Conservation (phyloP, 108 stramenopile species). For the Nitzschia inconspicua region DNA sequence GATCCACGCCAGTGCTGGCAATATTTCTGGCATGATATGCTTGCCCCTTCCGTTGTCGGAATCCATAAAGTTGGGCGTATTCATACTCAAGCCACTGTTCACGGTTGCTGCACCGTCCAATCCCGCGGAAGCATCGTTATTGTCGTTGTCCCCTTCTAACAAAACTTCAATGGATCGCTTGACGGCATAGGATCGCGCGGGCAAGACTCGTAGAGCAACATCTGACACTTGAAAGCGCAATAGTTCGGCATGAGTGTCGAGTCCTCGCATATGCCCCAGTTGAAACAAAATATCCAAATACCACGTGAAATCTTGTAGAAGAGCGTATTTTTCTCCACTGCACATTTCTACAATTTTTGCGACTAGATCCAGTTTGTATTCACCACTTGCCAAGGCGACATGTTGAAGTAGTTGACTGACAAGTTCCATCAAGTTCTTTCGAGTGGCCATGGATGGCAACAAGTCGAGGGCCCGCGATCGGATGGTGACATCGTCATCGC, state of each 20-base stretch:
- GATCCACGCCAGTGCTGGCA: constrained; percentile 94
- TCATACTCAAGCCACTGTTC: neutral
- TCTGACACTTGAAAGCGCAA: constrained; percentile 90
- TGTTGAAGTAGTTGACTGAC: constrained; percentile 91
- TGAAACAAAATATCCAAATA: constrained; percentile 88
- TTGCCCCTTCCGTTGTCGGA: constrained; percentile 38
- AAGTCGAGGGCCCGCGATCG: constrained; percentile 94
- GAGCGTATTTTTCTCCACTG: constrained; percentile 89
- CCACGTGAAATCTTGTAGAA: constrained; percentile 92
- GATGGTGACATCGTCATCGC: constrained; percentile 98
- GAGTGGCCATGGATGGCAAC: constrained; percentile 92
- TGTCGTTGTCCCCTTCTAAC: constrained; percentile 35
- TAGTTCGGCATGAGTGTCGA: constrained; percentile 64
- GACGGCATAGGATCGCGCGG: constrained; percentile 91
- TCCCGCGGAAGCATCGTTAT: constrained; percentile 7
- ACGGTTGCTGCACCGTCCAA: constrained; percentile 5
- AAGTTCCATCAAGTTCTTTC: constrained; percentile 89
- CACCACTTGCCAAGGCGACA: constrained; percentile 78
- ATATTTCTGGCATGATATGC: constrained; percentile 67
- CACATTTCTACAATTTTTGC: constrained; percentile 93
- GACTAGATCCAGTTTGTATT: constrained; percentile 92
- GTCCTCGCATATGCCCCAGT: constrained; percentile 83
- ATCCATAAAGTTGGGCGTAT: constrained; percentile 16
- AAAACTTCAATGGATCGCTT: constrained; percentile 70
- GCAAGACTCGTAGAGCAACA: constrained; percentile 92